phyloP scores from a whole-genome alignment of 2,329 filamentous ascomycete genomes.

The Fusarium agapanthi region DNA sequence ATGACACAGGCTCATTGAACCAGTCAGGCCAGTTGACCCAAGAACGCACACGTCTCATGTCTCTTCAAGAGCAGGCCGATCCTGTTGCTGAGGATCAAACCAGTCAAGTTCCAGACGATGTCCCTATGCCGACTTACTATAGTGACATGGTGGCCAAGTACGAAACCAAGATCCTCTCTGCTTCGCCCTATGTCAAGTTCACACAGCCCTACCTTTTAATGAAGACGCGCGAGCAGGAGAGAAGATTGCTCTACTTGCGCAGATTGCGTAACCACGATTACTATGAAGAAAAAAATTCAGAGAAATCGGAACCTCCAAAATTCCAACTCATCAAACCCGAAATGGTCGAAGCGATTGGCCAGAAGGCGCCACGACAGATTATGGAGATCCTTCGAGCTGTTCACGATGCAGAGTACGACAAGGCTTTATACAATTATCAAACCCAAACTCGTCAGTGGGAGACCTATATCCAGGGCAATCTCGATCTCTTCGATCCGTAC shows the following conservation, averaged over 20 bases:
- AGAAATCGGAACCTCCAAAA: constrained; percentile 71
- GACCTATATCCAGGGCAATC: constrained; percentile 87
- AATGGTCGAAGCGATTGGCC: constrained; percentile 88
- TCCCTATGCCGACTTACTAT: constrained; percentile 90
- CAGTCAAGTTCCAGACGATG: constrained; percentile 75
- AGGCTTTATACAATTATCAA: constrained; percentile 90
- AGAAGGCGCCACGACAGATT: constrained; percentile 83
- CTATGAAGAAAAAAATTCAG: constrained; percentile 65
- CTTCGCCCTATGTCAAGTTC: constrained; percentile 96
- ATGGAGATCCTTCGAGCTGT: constrained; percentile 95
- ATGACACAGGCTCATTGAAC: constrained; percentile 42
- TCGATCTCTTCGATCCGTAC: constrained; percentile 91
- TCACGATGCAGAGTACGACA: constrained; percentile 96
- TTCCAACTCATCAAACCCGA: constrained; percentile 94
- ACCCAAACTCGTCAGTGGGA: constrained; percentile 98
- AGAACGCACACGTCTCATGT: constrained; percentile 44
- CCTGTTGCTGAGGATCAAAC: constrained; percentile 59
- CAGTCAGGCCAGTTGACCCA: constrained; percentile 36
- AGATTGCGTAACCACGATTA: constrained; percentile 81
- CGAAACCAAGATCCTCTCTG: constrained; percentile 90
- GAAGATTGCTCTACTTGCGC: constrained; percentile 82
- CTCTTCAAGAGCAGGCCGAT: constrained; percentile 56
- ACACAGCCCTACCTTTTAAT: constrained; percentile 92
- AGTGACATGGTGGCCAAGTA: constrained; percentile 95
- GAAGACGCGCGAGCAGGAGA: constrained; percentile 90